These are phyloP conservation scores for Pistacia vera DNA, from an alignment of 345 rosid genomes.

Conservation along the genomic window DNA sequence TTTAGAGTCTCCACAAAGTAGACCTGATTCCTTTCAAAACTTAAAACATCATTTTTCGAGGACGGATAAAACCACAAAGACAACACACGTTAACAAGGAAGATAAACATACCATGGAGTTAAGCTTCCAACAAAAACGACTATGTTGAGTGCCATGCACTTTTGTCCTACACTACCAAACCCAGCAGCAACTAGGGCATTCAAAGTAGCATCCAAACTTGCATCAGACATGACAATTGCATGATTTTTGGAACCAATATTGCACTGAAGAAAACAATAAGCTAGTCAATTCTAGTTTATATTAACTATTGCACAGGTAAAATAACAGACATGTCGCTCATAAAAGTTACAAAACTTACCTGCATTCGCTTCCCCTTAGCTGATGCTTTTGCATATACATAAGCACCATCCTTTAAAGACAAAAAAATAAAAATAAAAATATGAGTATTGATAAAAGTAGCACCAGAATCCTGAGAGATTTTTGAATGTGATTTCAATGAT, in stretches of 20 bases:
- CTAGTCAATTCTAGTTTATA: constrained; percentile 14
- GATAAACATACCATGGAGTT: constrained; percentile 42
- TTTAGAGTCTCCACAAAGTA: neutral
- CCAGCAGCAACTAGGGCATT: constrained; percentile 58
- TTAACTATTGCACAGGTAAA: neutral
- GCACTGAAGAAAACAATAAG: constrained; percentile 42
- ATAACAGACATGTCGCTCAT: constrained; percentile 5
- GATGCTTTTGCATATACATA: constrained; percentile 82
- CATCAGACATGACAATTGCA: constrained; percentile 74
- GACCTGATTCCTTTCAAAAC: neutral
- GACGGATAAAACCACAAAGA: neutral
- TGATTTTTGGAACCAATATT: constrained; percentile 52
- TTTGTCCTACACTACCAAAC: constrained; percentile 70
- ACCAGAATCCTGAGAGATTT: too few relatives aligned
- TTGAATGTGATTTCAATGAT: too few relatives aligned
- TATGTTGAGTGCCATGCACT: constrained; percentile 47
- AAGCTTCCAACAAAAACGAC: constrained; percentile 62
- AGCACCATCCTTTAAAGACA: constrained; percentile 70
- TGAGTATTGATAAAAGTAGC: neutral
- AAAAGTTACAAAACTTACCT: constrained; percentile 39
- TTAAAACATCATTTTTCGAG: neutral
- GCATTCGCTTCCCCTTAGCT: constrained; percentile 92
- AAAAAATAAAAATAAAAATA: constrained; percentile 10
- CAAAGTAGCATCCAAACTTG: constrained; percentile 57
- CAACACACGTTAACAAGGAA: neutral